Conservation (phyloP, 2,329 filamentous ascomycete species). For the Penicillium italicum region DNA sequence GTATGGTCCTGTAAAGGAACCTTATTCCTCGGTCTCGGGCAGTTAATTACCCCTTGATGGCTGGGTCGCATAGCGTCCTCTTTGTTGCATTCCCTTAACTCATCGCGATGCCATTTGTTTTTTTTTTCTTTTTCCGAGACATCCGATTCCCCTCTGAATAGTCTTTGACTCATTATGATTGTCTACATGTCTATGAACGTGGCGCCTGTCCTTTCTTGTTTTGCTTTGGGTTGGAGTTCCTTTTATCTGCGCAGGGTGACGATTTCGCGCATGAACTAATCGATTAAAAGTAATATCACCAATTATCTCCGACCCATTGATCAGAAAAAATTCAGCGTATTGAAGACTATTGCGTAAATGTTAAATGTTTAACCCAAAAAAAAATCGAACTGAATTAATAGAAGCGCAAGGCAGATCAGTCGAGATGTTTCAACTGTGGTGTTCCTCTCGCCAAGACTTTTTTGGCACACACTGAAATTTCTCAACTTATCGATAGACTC, state of each 20-base stretch:
- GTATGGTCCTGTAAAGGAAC: slow-evolving; percentile 52
- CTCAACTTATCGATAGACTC: slow-evolving; percentile 37
- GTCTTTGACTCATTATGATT: slow-evolving; percentile 11
- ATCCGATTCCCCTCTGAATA: slow-evolving; percentile 16
- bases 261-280: slow-evolving; percentile 4
- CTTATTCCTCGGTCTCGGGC: slow-evolving; percentile 2
- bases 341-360: background rate
- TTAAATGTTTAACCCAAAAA: background rate
- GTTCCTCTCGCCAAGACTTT: slow-evolving; percentile 38
- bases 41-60: background rate
- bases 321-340: background rate
- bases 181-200: slow-evolving; percentile 18
- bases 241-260: slow-evolving; percentile 4
- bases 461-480: slow-evolving; percentile 44
- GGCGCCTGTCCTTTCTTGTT: slow-evolving; percentile 19
- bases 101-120: slow-evolving; percentile 17
- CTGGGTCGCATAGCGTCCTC: slow-evolving; percentile 10
- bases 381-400: background rate
- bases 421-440: slow-evolving; percentile 10
- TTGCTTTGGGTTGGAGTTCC: slow-evolving; percentile 3
- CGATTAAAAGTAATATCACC: slow-evolving; percentile 8
- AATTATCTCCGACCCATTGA: background rate
- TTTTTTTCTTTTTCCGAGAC: background rate
- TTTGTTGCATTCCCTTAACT: slow-evolving; percentile 14
- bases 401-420: background rate